Evolutionary conservation across 2,329 filamentous ascomycete species (phyloP).

Genomic region (Diplodia corticola): DNA sequence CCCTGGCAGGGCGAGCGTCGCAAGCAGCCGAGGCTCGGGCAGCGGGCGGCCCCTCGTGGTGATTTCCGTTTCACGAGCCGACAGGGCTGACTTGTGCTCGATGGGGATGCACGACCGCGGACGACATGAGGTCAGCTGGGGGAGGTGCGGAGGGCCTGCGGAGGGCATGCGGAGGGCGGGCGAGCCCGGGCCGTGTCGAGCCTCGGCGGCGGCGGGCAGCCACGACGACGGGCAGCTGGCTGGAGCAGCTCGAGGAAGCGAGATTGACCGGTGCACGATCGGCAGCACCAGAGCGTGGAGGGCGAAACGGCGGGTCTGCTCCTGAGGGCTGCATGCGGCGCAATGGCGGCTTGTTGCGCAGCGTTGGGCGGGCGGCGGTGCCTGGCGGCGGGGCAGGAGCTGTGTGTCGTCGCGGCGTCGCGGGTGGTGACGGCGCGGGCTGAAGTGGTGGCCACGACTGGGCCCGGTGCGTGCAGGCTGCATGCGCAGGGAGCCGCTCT

Average conservation of each 20-base stretch:
- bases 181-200: background rate
- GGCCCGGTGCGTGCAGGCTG: background rate
- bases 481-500: background rate
- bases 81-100: slow-evolving; percentile 12
- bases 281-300: slow-evolving; percentile 1
- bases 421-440: background rate
- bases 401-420: background rate
- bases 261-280: slow-evolving; percentile 15
- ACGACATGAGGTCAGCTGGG: slow-evolving; percentile 13
- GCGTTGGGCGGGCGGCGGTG: background rate
- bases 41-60: background rate
- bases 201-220: slow-evolving; percentile 6
- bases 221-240: background rate
- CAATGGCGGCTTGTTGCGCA: background rate
- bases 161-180: background rate
- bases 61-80: slow-evolving; percentile 1
- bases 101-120: background rate
- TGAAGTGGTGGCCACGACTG: background rate
- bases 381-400: background rate
- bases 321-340: slow-evolving; percentile 16
- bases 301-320: background rate
- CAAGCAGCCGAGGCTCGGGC: slow-evolving; percentile 3
- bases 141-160: background rate
- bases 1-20: background rate
- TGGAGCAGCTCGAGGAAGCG: slow-evolving; percentile 5